These are phyloP conservation scores for Oryza meyeriana DNA, from an alignment of 176 grass and related monocot genomes.

Conservation along the genomic window DNA sequence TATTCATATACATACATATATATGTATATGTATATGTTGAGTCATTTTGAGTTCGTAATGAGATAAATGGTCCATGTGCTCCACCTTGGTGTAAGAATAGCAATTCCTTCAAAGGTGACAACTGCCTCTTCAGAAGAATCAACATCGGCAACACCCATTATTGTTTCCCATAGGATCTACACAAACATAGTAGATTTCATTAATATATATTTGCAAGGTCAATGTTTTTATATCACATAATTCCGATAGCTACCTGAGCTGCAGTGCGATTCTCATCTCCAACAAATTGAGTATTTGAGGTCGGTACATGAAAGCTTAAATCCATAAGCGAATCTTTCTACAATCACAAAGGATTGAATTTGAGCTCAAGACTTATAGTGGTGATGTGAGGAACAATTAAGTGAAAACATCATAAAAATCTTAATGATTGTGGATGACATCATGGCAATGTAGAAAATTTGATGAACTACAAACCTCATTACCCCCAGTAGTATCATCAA, in stretches of 20 bases:
- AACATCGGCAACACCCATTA: conserved; percentile 63
- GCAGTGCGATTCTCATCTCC: conserved; percentile 77
- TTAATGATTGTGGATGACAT: background rate
- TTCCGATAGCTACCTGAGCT: conserved; percentile 57
- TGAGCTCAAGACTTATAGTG: background rate
- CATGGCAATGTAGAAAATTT: conserved; percentile 7
- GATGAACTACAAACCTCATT: conserved; percentile 60
- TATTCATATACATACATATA: no score
- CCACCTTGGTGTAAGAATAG: conserved; percentile 96
- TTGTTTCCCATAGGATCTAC: conserved; percentile 73
- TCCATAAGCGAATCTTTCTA: conserved; percentile 95
- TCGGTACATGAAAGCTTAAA: conserved; percentile 90
- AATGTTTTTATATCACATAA: conserved; percentile 10
- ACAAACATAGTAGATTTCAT: conserved; percentile 21
- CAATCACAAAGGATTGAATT: conserved; percentile 18
- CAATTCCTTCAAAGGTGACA: conserved; percentile 95
- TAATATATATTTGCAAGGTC: conserved; percentile 1
- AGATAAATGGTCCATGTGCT: conserved; percentile 20
- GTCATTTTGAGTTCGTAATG: conserved; percentile 7
- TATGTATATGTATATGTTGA: no score
- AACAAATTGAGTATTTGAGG: conserved; percentile 79
- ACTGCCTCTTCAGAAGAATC: conserved; percentile 78
- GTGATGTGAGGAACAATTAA: conserved; percentile 4
- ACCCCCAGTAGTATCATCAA: conserved; percentile 96
- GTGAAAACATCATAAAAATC: conserved; percentile 4